These are phyloP conservation scores for Sugiyamaella chiloensis DNA, from an alignment of 805 yeast genomes.

Conservation along the genomic window DNA sequence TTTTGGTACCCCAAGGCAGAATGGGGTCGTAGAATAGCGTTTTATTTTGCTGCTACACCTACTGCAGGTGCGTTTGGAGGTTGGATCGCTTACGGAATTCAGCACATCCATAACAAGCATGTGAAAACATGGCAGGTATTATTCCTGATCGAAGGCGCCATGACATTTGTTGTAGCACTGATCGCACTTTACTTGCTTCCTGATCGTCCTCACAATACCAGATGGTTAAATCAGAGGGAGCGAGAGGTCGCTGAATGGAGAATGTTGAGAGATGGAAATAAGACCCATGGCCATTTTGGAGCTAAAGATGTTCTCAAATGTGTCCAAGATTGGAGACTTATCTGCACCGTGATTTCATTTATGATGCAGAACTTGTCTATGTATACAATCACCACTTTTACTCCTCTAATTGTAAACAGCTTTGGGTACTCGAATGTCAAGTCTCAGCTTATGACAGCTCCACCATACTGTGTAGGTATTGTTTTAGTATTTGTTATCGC, in stretches of 20 bases:
- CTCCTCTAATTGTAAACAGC: conserved; percentile 8
- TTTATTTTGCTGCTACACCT: conserved; percentile 51
- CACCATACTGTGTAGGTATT: conserved; percentile 12
- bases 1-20: conserved; percentile 48
- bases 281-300: conserved; percentile 14
- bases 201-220: conserved; percentile 37
- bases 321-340: conserved; percentile 10
- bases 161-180: conserved; percentile 38
- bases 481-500: conserved; percentile 13
- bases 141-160: conserved; percentile 45
- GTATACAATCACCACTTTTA: conserved; percentile 5
- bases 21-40: conserved; percentile 46
- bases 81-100: conserved; percentile 49
- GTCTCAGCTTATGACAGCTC: conserved; percentile 7
- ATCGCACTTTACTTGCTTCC: conserved; percentile 40
- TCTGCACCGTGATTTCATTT: conserved; percentile 3
- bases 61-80: conserved; percentile 60
- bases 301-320: conserved; percentile 9
- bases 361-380: conserved; percentile 11
- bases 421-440: conserved; percentile 7
- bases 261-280: conserved; percentile 15
- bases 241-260: conserved; percentile 39
- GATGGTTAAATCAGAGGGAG: conserved; percentile 42
- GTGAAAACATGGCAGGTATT: conserved; percentile 49
- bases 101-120: conserved; percentile 34